Evolutionary conservation across 306 rosid genomes (phyloP), one percentile per base, ranked within the genome.

Genomic region (Fagus crenata): DNA sequence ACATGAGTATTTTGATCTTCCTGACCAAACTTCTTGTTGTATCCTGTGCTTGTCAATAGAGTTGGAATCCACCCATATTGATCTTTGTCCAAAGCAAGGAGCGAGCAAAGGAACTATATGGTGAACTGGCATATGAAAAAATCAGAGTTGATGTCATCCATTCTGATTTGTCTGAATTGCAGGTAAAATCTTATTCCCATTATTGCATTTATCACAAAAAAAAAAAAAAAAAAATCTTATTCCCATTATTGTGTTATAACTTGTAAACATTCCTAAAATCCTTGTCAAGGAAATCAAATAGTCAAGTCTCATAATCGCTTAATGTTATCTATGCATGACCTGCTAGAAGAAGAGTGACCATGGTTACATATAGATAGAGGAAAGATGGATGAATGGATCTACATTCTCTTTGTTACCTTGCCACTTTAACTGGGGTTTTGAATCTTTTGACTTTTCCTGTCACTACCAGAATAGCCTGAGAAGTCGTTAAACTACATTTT

Each of bases 81-180:
- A 84, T 95, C 75, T 95, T 95, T 77, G 85, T 91, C 76, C 97
- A 95, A 91, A 95, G 96, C 92, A 95, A 95, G 95, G 97, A 87
- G 84, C 91, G 99, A 28, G 99, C 99, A 41, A 92, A 92, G 87
- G 92, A 95, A 60, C 91, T 95, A 63, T 77, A 85, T n/a, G 82
- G 88, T 56, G 97, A 92, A 82, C 90, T 95, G 54, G 82, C 85
- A 78, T 85, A 78, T 85, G 97, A 91, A 80, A 74, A 88, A 83
- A 85, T 95, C 54, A 86, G 97, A 87, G 97, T 89, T 71, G 92
- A 83, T 75, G 96, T 85, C 61, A 85, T 95, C 80, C 99, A 95
- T 88, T 89, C 99, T 74, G 97, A 95, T 87, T 80, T 95, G 84
- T 76, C 91, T 35, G 93, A 92, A 84, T 79, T 65, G 63, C 83